Evolutionary conservation across 768 basidiomycete species (phyloP).

Genomic region (Phanerodontia chrysosporium): DNA sequence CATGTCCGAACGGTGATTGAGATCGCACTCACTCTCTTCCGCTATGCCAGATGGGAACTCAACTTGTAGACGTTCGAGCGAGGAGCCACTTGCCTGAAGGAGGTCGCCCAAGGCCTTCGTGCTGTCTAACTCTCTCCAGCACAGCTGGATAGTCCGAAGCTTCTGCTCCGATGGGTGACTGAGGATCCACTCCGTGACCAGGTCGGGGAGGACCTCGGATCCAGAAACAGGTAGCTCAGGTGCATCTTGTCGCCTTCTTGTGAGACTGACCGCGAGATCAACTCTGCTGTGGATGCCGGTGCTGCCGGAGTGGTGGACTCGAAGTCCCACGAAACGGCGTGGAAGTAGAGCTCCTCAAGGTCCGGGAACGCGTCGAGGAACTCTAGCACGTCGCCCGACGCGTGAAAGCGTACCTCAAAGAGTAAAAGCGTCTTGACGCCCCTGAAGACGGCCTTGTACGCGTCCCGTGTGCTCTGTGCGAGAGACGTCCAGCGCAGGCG

Average conservation of each 20-base stretch:
- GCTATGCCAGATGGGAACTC: slow-evolving; percentile 24
- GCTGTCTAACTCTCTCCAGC: slow-evolving; percentile 25
- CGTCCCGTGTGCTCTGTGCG: slow-evolving; percentile 17
- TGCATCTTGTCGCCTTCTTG: slow-evolving; percentile 15
- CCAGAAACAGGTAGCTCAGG: slow-evolving; percentile 24
- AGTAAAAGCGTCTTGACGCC: slow-evolving; percentile 21
- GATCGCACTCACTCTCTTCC: slow-evolving; percentile 16
- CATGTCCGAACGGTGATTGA: neutral
- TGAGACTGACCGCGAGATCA: neutral
- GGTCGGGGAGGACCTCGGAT: slow-evolving; percentile 25
- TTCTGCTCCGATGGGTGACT: slow-evolving; percentile 21
- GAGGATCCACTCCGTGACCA: slow-evolving; percentile 26
- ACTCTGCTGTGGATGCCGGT: neutral
- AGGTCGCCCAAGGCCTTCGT: slow-evolving; percentile 22
- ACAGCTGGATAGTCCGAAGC: slow-evolving; percentile 25
- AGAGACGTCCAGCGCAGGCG: slow-evolving; percentile 23
- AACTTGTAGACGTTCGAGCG: slow-evolving; percentile 23
- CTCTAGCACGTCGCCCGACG: slow-evolving; percentile 22
- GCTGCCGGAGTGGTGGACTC: slow-evolving; percentile 17
- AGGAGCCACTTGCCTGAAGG: slow-evolving; percentile 22
- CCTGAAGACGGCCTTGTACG: slow-evolving; percentile 16
- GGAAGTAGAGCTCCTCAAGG: slow-evolving; percentile 25
- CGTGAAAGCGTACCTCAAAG: slow-evolving; percentile 24
- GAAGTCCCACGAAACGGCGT: slow-evolving; percentile 23
- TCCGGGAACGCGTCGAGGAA: slow-evolving; percentile 24